These are phyloP conservation scores for Nemania sp. DNA, from an alignment of 2,329 filamentous ascomycete genomes.

Conservation along the genomic window DNA sequence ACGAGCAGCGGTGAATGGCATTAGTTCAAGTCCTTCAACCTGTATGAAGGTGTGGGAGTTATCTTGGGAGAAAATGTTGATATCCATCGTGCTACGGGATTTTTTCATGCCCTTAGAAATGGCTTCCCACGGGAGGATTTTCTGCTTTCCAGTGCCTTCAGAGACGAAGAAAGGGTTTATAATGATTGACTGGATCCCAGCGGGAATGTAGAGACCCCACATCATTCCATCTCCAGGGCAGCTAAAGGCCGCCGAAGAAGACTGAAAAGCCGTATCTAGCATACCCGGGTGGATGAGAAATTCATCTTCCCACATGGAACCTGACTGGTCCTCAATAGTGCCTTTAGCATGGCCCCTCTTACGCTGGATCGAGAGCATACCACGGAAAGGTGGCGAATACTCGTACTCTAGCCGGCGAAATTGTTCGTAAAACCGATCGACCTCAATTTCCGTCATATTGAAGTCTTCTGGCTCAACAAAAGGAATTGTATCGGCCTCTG, in stretches of 20 bases:
- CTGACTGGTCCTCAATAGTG: slow-evolving; percentile 24
- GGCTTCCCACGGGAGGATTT: no score
- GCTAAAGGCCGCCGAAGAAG: slow-evolving; percentile 31
- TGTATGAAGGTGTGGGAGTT: no score
- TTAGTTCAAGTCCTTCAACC: no score
- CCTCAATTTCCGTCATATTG: slow-evolving; percentile 25
- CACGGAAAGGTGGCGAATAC: slow-evolving; percentile 33
- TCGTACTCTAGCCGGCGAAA: slow-evolving; percentile 31
- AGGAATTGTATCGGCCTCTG: no score
- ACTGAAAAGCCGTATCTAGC: slow-evolving; percentile 39
- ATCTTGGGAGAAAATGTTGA: no score
- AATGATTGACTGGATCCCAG: no score
- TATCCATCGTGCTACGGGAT: no score
- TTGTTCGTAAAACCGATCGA: slow-evolving; percentile 28
- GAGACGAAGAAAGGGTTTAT: no score
- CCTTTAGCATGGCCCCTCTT: slow-evolving; percentile 16
- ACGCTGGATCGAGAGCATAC: slow-evolving; percentile 21
- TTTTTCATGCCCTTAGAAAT: no score
- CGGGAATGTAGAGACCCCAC: slow-evolving; percentile 38
- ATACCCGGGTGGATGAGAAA: slow-evolving; percentile 31
- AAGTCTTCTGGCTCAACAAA: no score
- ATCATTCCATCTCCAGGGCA: slow-evolving; percentile 33
- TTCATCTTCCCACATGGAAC: slow-evolving; percentile 10
- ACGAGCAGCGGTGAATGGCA: no score
- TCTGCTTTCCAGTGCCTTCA: no score